phyloP scores from a whole-genome alignment of 2,329 filamentous ascomycete species.

The Phyllosticta paracitricarpa region DNA sequence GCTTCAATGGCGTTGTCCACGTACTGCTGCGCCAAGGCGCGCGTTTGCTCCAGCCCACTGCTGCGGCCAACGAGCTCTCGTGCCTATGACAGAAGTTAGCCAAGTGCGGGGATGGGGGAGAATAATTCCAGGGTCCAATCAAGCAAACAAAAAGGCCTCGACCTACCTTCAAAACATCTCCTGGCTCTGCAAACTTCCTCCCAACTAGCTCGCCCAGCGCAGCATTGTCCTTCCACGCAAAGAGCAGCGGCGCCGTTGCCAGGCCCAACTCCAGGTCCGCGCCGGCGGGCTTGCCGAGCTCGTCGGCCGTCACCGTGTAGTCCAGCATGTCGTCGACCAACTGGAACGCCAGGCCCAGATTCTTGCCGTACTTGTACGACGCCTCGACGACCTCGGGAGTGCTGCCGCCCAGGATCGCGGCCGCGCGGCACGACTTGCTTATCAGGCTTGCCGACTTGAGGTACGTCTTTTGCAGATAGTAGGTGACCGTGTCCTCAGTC shows the following conservation, averaged over 20 bases:
- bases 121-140: not conserved
- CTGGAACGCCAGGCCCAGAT: constrained; percentile 90
- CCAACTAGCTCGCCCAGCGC: constrained; percentile 83
- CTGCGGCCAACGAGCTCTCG: constrained; percentile 73
- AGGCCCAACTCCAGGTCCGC: constrained; percentile 89
- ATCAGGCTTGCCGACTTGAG: constrained; percentile 94
- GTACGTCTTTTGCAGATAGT: constrained; percentile 98
- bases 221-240: constrained; percentile 84
- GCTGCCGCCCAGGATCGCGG: constrained; percentile 73
- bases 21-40: constrained; percentile 82
- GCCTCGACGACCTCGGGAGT: constrained; percentile 75
- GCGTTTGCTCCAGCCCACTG: constrained; percentile 84
- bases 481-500: constrained; percentile 79
- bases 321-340: constrained; percentile 97
- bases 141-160: not conserved
- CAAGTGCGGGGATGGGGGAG: not conserved
- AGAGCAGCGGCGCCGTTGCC: constrained; percentile 85
- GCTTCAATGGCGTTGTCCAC: constrained; percentile 77
- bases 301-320: constrained; percentile 75
- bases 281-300: constrained; percentile 89
- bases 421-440: constrained; percentile 86
- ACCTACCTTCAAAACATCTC: constrained; percentile 75
- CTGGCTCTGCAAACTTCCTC: constrained; percentile 73
- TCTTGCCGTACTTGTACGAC: constrained; percentile 86
- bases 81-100: constrained; percentile 47